Evolutionary conservation across 495 filamentous ascomycete species (phyloP), one percentile per base, ranked within the genome.

Genomic region (Clavariopsis aquatica): DNA sequence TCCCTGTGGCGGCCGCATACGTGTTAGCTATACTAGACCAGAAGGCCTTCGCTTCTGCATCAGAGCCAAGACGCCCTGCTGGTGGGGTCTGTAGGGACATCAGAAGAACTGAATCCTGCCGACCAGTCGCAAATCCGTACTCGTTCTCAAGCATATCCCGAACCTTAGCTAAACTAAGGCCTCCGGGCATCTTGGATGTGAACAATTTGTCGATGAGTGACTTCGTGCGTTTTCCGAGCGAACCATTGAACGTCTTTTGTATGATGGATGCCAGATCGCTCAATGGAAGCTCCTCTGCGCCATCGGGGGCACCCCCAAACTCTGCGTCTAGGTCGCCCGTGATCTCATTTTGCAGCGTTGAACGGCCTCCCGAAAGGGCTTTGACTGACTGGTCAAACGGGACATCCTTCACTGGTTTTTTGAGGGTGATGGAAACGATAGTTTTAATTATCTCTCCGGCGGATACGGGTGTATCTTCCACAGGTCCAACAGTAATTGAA

Each of bases 161-260:
- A 8, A 92, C 90, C 4, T 87, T 81, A 68, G 92, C 95, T 71
- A 96, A 96, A 72, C 96, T 98, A 82, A 97, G 96, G 45, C 93
- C 93, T 72, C 92, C 93, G 27, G 93, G 93, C 93, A 98, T 97
- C 77, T 98, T 98, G 2, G 93, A 95, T 6, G 93, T 96, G 29
- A 98, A 92, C 70, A 96, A 79, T 63, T 92, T 86, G 24, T 93
- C 92, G 69, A 97, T 87, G 47, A 97, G 84, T 2, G 93, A 94
- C 38, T 90, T 90, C 0, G 93, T 92, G 54, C 96, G 93, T 78
- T 96, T 96, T 69, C 93, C 93, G 41, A 97, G 84, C 77, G 96
- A 90, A 41, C 93, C 93, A 73, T 94, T 92, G 79, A 96, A 97
- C 17, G 93, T 95, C 20, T 90, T 87, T 76, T 97, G 93, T 87